phyloP scores from a whole-genome alignment of 2,329 filamentous ascomycete genomes.

The Aureobasidium sp. region DNA sequence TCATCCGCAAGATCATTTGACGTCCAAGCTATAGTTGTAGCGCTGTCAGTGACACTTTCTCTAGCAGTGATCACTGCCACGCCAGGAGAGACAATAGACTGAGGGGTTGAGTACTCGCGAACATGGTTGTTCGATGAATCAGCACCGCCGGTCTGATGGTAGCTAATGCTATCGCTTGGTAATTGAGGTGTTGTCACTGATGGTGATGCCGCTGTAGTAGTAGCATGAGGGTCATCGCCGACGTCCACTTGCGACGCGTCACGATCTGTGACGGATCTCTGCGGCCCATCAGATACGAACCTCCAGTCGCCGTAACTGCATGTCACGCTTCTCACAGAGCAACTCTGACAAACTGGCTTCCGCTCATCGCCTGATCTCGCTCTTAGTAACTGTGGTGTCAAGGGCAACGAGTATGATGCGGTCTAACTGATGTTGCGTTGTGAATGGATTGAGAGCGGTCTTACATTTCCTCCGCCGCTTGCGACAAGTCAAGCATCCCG shows the following conservation, averaged over 20 bases:
- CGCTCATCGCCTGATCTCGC: background rate
- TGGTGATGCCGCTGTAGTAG: background rate
- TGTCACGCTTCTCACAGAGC: background rate
- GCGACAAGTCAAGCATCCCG: background rate
- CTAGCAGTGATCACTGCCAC: background rate
- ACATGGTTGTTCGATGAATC: background rate
- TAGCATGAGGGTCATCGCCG: background rate
- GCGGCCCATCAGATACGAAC: background rate
- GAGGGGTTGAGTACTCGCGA: background rate
- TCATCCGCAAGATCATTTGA: background rate
- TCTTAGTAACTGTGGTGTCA: background rate
- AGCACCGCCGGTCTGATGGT: background rate
- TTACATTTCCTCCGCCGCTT: conserved; percentile 8
- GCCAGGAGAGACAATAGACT: background rate
- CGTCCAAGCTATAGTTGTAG: background rate
- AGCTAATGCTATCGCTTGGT: background rate
- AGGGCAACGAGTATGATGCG: background rate
- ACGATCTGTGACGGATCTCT: background rate
- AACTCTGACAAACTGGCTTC: background rate
- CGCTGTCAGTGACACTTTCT: background rate
- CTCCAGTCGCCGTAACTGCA: conserved; percentile 1
- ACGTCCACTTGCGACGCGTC: background rate
- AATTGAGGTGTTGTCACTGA: background rate
- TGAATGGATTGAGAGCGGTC: background rate
- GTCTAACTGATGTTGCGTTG: background rate